Base-by-base conservation (phyloP, 208 protist genomes). In the Acanthamoeba lenticulata region DNA sequence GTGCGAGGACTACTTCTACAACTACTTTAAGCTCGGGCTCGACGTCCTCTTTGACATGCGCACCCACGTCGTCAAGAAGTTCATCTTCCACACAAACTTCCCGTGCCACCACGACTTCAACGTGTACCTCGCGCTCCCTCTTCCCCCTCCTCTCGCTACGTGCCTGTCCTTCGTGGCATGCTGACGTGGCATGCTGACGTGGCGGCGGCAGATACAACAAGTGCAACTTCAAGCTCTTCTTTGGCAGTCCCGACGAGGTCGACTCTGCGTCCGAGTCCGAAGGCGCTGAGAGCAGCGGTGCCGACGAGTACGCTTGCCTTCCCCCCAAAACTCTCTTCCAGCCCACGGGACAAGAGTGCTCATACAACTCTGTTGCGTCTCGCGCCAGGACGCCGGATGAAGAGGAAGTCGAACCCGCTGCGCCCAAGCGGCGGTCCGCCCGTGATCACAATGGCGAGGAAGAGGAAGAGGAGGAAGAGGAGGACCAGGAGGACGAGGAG, bases 1-100 rank as follows among this genome's bases (percentile, higher is more conserved):
- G 13, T 85, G 40, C 86, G 44, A 95, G 94, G 97, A 98, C 65
- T 98, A 98, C 57, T 98, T 98, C 94, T 98, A 97, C 81, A 98
- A 98, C 67, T 98, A 98, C 57, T 98, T 98, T 77, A 86, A 94
- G 19, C 67, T 97, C 44, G 97, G 97, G 29, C 77, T 98, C 32
- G 97, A 98, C 45, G 93, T 98, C 34, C 67, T 98, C 32, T 98
- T 98, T 90, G 95, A 97, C 94, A 89, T 95, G 11, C 52, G 81
- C 19, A 94, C 62, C 15, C 97, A 98, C 47, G 90, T 42, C 0
- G 95, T 97, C 4, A 97, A 98, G 65, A 98, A 98, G 90, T 96
- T 98, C 89, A 95, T 98, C 13, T 85, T 98, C 21, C 97, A 98
- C 60, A 97, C 96, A 27, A 98, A 98, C 77, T 97, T 98, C n/a